Evolutionary conservation across 2,329 filamentous ascomycete species (phyloP), one percentile per base, ranked within the genome.

Genomic region (Botrytis hyacinthi): DNA sequence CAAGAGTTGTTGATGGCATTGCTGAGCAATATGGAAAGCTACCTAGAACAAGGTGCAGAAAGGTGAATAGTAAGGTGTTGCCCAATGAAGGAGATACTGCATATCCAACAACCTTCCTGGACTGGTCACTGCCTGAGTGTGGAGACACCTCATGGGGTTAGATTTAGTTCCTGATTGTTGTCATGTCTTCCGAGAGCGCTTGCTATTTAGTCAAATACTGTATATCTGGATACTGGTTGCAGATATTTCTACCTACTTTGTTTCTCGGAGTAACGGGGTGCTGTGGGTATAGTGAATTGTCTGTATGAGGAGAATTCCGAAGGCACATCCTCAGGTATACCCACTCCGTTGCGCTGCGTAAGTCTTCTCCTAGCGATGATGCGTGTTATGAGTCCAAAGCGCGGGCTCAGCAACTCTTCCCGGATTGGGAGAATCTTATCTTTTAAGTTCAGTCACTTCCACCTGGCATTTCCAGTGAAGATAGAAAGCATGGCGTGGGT

Each of bases 271-370:
- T 37, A 69, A 69, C 48, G 66, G 66, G 12, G 66, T 69, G 66
- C 10, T 3, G 66, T 57, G 37, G 48, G 66, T 57, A 69, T 57
- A 69, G 66, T 69, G 66, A 29, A 68, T 32, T 69, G 66, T 69
- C 66, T 69, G 66, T 40, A 69, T 69, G 48, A 69, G 66, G 66
- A 69, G 66, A 69, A 69, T 57, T 69, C 48, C 66, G 48, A 69
- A 69, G 66, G 37, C 48, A 69, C 66, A 69, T 7, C 54, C 48
- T 69, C 66, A 69, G 48, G 35, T 69, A 26, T 69, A 69, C 48
- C 66, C 40, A 69, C 48, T 26, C 66, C 37, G 48, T 59, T 69
- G n/a, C 66, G 66, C 66, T 32, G 66, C 37, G 66, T 69, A 69
- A 69, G 66, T 44, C 66, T 69, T 57, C 16, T 69, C n/a, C 66